Evolutionary conservation across 352 stramenopile species (phyloP), one percentile per base, ranked within the genome.

Genomic region (Phytophthora brassicae): DNA sequence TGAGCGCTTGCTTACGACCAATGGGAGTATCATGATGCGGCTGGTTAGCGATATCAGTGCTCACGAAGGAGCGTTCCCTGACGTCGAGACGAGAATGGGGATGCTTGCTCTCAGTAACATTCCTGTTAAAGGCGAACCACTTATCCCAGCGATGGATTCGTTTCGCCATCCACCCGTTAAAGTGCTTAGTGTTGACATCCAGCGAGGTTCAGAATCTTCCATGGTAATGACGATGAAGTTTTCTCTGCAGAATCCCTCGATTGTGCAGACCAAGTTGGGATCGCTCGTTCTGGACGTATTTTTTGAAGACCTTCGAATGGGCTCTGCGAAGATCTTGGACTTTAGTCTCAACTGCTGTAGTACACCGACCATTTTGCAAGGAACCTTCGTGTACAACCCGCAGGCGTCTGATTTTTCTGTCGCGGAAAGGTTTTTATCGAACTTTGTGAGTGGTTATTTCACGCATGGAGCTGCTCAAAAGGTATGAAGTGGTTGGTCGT

Each of bases 391-490:
- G 19, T 90, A 89, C n/a, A 56, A 77, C 19, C 86, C 86, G 14
- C 49, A 52, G 0, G 24, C 26, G 8, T 38, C 36, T 2, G 78
- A 88, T 35, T 22, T 74, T 13, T 47, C 42, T 0, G 70, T 54
- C 14, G 69, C 81, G 11, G 62, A 76, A 28, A 74, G 52, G 28
- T 94, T 94, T 52, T 64, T 94, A n/a, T 94, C 86, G 3, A 91
- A 92, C 44, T 94, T 94, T 59, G 86, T 94, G 6, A 85, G 56
- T 20, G 86, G 86, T 2, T 94, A 89, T 66, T 94, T 90, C 47
- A 92, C 84, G 2, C 60, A 83, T 46, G 82, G 79, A 3, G 64
- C 72, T 58, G 51, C 73, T 3, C 86, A 94, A 57, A 48, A 88
- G 77, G 85, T 90, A 77, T 35, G n/a, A n/a, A n/a, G n/a, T n/a